These are phyloP conservation scores for Mycena amicta DNA, from an alignment of 768 basidiomycete species.

Conservation along the genomic window DNA sequence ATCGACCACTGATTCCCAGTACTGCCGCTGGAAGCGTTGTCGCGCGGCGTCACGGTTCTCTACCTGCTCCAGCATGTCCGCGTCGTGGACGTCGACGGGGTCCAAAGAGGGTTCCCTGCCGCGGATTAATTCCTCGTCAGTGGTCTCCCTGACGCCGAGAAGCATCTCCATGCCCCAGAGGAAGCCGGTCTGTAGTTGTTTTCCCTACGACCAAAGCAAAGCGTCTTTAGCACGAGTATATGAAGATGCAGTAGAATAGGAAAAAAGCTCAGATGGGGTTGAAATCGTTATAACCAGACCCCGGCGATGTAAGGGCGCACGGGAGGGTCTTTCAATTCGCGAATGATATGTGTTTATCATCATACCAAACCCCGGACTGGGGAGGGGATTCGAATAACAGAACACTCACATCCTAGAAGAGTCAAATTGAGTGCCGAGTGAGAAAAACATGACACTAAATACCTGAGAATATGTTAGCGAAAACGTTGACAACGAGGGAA, in stretches of 20 bases:
- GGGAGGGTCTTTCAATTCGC: conserved; percentile 63
- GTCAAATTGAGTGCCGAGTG: conserved; percentile 20
- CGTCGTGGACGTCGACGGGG: conserved; percentile 49
- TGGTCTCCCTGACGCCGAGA: conserved; percentile 52
- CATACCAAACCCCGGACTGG: conserved; percentile 33
- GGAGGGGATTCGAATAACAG: conserved; percentile 1
- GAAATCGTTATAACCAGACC: conserved; percentile 63
- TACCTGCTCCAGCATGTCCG: conserved; percentile 62
- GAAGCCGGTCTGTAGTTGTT: conserved; percentile 79
- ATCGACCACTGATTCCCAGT: conserved; percentile 81
- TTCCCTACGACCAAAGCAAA: conserved; percentile 43
- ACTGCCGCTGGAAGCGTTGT: conserved; percentile 68
- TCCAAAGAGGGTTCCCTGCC: no score
- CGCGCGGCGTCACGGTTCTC: conserved; percentile 59
- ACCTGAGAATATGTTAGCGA: conserved; percentile 17
- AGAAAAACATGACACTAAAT: conserved; percentile 25
- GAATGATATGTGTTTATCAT: conserved; percentile 70
- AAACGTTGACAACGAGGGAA: not conserved
- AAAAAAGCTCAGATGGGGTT: conserved; percentile 65
- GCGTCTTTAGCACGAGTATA: conserved; percentile 1
- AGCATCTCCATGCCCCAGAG: conserved; percentile 78
- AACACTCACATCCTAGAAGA: conserved; percentile 41
- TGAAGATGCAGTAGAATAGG: conserved; percentile 11
- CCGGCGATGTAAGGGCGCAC: conserved; percentile 66
- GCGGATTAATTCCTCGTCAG: not conserved